phyloP scores from a whole-genome alignment of 1,284 basidiomycete genomes.

The Apiotrichum veenhuisii region DNA sequence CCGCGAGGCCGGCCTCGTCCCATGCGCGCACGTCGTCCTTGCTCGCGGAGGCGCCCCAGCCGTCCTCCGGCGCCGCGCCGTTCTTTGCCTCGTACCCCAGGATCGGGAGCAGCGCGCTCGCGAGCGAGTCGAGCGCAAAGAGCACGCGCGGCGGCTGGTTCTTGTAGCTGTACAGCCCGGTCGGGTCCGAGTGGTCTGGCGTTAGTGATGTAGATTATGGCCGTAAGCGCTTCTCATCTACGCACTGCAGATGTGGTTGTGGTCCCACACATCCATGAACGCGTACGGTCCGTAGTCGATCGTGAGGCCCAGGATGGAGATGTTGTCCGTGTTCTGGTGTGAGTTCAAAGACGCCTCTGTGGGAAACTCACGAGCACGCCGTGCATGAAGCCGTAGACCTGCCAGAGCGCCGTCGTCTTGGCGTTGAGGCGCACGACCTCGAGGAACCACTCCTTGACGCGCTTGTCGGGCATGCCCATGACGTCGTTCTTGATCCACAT shows the following conservation, averaged over 20 bases:
- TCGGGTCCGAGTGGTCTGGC: conserved; percentile 73
- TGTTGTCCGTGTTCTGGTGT: conserved; percentile 77
- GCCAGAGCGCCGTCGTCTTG: conserved; percentile 88
- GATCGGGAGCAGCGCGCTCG: conserved; percentile 69
- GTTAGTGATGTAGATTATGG: neutral
- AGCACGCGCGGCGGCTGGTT: conserved; percentile 54
- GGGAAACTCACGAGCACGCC: conserved; percentile 59
- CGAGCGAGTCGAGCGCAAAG: conserved; percentile 71
- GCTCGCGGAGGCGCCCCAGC: conserved; percentile 64
- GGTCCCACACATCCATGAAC: conserved; percentile 89
- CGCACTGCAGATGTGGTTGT: conserved; percentile 75
- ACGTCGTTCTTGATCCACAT: conserved; percentile 63
- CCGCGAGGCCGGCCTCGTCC: conserved; percentile 57
- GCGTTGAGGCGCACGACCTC: conserved; percentile 80
- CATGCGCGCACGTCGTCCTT: conserved; percentile 62
- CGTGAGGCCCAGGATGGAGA: conserved; percentile 80
- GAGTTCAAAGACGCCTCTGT: neutral
- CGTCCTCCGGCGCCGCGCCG: conserved; percentile 57
- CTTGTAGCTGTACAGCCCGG: conserved; percentile 78
- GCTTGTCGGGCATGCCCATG: conserved; percentile 52
- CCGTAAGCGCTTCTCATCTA: neutral
- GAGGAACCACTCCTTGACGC: conserved; percentile 70
- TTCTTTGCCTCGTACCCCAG: conserved; percentile 66
- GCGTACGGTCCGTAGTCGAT: conserved; percentile 94
- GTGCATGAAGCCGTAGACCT: conserved; percentile 80